A percentile compares a stretch with the other conserved stretches of the same genome.
Conservation (phyloP, 2,329 filamentous ascomycete species). For the Fusarium mundagurra region DNA sequence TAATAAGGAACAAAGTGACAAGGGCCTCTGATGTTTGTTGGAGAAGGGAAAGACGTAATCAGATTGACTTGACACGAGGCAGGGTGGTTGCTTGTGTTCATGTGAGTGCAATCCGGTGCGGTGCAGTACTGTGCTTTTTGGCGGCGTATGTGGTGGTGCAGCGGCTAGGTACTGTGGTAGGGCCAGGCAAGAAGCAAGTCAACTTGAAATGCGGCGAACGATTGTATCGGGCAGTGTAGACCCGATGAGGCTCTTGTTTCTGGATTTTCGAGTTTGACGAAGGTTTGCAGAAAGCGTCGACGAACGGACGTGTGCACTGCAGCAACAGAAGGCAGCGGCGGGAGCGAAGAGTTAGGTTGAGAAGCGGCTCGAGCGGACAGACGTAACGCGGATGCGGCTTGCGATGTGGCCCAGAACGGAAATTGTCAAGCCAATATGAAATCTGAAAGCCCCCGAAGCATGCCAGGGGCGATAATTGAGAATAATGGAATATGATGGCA, state of each 20-base stretch:
- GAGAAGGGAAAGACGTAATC: conserved; percentile 21
- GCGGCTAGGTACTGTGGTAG: conserved; percentile 34
- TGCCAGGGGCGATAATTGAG: conserved; percentile 22
- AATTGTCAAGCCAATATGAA: conserved; percentile 27
- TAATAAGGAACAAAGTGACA: conserved; percentile 23
- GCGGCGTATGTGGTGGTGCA: conserved; percentile 39
- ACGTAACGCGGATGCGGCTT: conserved; percentile 17
- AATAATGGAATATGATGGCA: conserved; percentile 41
- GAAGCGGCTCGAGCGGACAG: conserved; percentile 23
- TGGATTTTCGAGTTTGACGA: conserved; percentile 21
- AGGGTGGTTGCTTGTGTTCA: conserved; percentile 37
- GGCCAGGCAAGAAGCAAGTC: conserved; percentile 27
- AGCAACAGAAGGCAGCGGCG: conserved; percentile 3
- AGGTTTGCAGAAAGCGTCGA: conserved; percentile 31
- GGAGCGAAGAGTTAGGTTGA: conserved; percentile 10
- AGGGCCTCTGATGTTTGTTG: conserved; percentile 24
- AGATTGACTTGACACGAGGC: conserved; percentile 22
- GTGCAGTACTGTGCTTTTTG: conserved; percentile 35
- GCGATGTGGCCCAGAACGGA: conserved; percentile 29
- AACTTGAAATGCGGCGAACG: conserved; percentile 4
- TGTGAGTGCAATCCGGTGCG: conserved; percentile 33
- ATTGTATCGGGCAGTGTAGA: conserved; percentile 7
- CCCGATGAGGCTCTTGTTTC: conserved; percentile 30
- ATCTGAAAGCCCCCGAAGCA: conserved; percentile 28
- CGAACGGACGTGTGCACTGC: conserved; percentile 10